Percentiles rank a stretch among this genome's conserved stretches.
Evolutionary conservation across 202 grass and related monocot species (phyloP).

Genomic region (Dendrocalamus latiflorus): DNA sequence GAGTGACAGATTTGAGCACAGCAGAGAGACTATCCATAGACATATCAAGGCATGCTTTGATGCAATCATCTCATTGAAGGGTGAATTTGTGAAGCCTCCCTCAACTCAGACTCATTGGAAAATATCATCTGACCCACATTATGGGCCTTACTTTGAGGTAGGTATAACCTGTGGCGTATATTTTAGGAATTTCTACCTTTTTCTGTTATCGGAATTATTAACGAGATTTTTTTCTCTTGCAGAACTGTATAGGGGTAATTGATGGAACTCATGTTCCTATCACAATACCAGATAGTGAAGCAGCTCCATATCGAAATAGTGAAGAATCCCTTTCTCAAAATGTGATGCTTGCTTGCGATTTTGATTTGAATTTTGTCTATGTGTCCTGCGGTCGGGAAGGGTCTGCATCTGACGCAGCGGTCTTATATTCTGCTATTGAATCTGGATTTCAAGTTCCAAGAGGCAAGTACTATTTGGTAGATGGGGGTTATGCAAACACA

Average conservation of each 20-base stretch:
- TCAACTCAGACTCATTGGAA: conserved; percentile 13
- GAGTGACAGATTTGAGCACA: conserved; percentile 36
- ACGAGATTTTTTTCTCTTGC: neutral
- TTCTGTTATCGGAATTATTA: conserved; percentile 5
- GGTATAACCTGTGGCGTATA: neutral
- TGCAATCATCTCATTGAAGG: conserved; percentile 17
- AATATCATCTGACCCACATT: conserved; percentile 35
- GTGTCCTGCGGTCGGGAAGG: conserved; percentile 27
- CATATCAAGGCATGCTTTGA: conserved; percentile 56
- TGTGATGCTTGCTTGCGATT: conserved; percentile 45
- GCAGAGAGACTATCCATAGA: conserved; percentile 46
- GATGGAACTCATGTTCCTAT: conserved; percentile 45
- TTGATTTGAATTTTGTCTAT: conserved; percentile 49
- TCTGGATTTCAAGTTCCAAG: conserved; percentile 41
- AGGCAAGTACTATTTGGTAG: conserved; percentile 53
- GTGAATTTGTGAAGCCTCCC: conserved; percentile 35
- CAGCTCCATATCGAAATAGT: conserved; percentile 38
- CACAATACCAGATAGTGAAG: conserved; percentile 38
- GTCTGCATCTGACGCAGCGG: conserved; percentile 28
- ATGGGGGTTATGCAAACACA: conserved; percentile 40
- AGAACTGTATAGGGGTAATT: conserved; percentile 43
- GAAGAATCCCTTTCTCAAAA: conserved; percentile 44
- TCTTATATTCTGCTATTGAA: conserved; percentile 27
- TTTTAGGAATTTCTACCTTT: neutral
- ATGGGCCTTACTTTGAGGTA: conserved; percentile 41